These are phyloP conservation scores for Albugo candida DNA, from an alignment of 352 stramenopile species.

Conservation along the genomic window DNA sequence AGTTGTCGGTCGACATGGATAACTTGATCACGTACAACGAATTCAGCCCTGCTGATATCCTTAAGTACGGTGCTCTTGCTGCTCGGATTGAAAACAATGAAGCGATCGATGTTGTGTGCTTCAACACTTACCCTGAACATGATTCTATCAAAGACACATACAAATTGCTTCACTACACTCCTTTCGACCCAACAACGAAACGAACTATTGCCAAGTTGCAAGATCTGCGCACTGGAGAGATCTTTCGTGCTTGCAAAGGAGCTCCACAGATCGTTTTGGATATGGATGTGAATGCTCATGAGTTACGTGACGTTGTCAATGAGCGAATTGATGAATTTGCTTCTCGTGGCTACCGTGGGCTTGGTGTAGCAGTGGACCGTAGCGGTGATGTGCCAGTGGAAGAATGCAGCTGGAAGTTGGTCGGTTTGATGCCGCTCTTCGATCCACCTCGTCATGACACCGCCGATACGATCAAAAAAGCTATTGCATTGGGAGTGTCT, in stretches of 20 bases:
- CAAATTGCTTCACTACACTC: conserved; percentile 45
- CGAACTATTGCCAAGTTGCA: conserved; percentile 80
- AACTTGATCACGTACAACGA: conserved; percentile 13
- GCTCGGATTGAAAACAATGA: conserved; percentile 5
- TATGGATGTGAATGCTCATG: not conserved
- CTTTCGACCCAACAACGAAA: conserved; percentile 77
- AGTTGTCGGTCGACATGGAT: conserved; percentile 18
- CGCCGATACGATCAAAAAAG: conserved; percentile 47
- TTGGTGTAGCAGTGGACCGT: not conserved
- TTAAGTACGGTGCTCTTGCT: conserved; percentile 4
- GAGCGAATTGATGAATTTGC: not conserved
- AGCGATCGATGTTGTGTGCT: conserved; percentile 4
- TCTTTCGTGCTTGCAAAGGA: not conserved
- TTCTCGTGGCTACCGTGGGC: not conserved
- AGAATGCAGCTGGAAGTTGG: conserved; percentile 79
- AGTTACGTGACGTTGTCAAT: not conserved
- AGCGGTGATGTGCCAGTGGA: conserved; percentile 22
- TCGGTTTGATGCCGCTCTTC: conserved; percentile 85
- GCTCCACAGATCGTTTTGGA: conserved; percentile 22
- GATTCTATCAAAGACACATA: conserved; percentile 10
- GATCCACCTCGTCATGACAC: conserved; percentile 76
- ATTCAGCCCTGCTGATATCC: conserved; percentile 2
- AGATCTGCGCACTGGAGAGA: conserved; percentile 20
- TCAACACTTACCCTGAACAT: conserved; percentile 21
- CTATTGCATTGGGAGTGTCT: conserved; percentile 69